Conservation (phyloP, 352 stramenopile genomes). For the Phytophthora idaei region DNA sequence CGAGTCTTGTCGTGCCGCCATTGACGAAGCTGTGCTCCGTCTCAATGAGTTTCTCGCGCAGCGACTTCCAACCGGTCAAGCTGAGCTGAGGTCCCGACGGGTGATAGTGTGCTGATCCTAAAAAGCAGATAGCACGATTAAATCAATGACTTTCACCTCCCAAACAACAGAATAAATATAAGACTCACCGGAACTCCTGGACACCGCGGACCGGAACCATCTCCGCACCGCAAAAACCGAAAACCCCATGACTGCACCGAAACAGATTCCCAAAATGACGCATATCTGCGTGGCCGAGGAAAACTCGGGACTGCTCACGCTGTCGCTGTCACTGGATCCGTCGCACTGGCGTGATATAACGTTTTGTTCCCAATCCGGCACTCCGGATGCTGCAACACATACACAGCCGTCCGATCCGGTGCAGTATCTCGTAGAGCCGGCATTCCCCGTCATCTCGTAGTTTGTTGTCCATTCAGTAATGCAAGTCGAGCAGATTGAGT, state of each 20-base stretch:
- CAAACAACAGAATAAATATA: not conserved
- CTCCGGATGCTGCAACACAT: constrained; percentile 43
- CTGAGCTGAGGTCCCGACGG: constrained; percentile 38
- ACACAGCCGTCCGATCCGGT: constrained; percentile 42
- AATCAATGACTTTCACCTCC: not conserved
- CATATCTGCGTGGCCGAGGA: constrained; percentile 27
- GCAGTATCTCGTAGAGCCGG: constrained; percentile 33
- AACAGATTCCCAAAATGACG: constrained; percentile 21
- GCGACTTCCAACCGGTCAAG: constrained; percentile 53
- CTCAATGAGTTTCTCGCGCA: constrained; percentile 62
- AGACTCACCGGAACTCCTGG: constrained; percentile 14
- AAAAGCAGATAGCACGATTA: not conserved
- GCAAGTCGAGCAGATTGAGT: constrained; percentile 42
- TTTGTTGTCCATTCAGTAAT: constrained; percentile 37
- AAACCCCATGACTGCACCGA: constrained; percentile 14
- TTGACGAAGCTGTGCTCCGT: constrained; percentile 34
- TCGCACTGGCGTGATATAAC: constrained; percentile 36
- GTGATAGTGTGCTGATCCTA: constrained; percentile 7
- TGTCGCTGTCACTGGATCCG: constrained; percentile 12
- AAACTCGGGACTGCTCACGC: constrained; percentile 12
- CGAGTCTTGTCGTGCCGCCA: constrained; percentile 16
- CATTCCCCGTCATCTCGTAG: constrained; percentile 15
- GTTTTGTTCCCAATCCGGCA: constrained; percentile 26
- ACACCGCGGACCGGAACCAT: constrained; percentile 4
- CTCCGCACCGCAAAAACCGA: constrained; percentile 18